Percentiles rank a stretch among this genome's conserved stretches.
phyloP scores from a whole-genome alignment of 768 basidiomycete genomes.

The Termitomyces sp. region DNA sequence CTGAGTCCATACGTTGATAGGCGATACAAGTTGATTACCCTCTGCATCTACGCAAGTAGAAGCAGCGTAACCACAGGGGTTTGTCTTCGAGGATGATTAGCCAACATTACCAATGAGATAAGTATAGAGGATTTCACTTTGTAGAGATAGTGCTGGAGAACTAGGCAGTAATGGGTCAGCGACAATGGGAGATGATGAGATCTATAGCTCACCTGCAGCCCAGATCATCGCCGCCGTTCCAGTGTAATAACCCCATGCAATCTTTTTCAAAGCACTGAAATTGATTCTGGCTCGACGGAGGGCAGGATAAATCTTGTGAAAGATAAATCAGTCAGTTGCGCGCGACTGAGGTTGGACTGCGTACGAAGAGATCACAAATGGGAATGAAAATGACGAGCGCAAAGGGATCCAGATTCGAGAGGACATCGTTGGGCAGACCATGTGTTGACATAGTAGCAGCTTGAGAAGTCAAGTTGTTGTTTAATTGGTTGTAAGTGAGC shows the following conservation, averaged over 20 bases:
- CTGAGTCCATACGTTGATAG: conserved; percentile 75
- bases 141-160: conserved; percentile 73
- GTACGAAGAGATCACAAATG: conserved; percentile 54
- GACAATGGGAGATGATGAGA: neutral
- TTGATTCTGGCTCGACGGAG: conserved; percentile 47
- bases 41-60: conserved; percentile 44
- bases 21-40: conserved; percentile 42
- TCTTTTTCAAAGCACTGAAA: conserved; percentile 46
- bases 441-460: conserved; percentile 73
- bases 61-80: conserved; percentile 49
- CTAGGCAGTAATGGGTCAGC: conserved; percentile 25
- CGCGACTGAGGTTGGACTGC: neutral
- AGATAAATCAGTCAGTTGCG: too few relatives aligned
- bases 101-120: conserved; percentile 9
- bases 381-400: conserved; percentile 74
- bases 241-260: conserved; percentile 45
- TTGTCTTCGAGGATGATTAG: conserved; percentile 33
- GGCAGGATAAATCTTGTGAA: conserved; percentile 48
- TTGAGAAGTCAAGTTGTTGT: conserved; percentile 75
- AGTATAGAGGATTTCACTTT: conserved; percentile 43
- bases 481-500: conserved; percentile 75
- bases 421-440: conserved; percentile 70
- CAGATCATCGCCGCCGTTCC: conserved; percentile 61
- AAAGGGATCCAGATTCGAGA: conserved; percentile 76
- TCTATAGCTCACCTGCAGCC: conserved; percentile 42